Conservation (phyloP, 2,329 filamentous ascomycete species). For the Trichoderma endophyticum region DNA sequence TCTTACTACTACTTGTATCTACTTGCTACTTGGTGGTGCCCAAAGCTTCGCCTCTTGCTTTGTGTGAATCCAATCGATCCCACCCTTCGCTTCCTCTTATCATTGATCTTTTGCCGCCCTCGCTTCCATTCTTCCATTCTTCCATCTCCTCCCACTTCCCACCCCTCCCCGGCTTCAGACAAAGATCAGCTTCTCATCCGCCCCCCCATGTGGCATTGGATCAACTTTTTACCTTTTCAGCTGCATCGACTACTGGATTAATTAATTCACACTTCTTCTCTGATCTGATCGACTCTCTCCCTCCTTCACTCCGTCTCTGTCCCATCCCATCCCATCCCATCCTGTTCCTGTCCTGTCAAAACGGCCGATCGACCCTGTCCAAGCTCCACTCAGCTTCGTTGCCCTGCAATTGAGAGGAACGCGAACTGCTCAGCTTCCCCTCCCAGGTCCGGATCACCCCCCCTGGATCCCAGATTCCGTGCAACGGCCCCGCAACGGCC, state of each 20-base stretch:
- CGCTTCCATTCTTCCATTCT: not conserved
- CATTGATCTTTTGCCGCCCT: not conserved
- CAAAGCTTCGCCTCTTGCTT: not conserved
- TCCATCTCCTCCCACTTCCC: not conserved
- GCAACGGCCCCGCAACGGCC: conserved; percentile 15
- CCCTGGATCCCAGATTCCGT: not conserved
- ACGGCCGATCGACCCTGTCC: not conserved
- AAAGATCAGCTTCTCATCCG: not conserved
- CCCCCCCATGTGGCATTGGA: not conserved
- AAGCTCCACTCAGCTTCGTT: conserved; percentile 9
- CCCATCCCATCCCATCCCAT: not conserved
- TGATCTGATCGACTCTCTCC: not conserved
- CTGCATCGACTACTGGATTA: not conserved
- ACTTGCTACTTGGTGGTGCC: not conserved
- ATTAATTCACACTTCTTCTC: not conserved
- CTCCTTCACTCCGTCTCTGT: not conserved
- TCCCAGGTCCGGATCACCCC: not conserved
- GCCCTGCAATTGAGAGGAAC: not conserved
- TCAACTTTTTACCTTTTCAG: not conserved
- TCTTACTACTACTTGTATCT: not conserved
- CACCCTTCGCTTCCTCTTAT: not conserved
- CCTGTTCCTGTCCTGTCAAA: not conserved
- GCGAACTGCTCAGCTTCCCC: conserved; percentile 3
- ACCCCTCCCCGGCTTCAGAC: not conserved
- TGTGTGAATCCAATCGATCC: not conserved